Evolutionary conservation across 2,329 filamentous ascomycete species (phyloP).

Genomic region (Xenosphaeropsis pyriputrescens): DNA sequence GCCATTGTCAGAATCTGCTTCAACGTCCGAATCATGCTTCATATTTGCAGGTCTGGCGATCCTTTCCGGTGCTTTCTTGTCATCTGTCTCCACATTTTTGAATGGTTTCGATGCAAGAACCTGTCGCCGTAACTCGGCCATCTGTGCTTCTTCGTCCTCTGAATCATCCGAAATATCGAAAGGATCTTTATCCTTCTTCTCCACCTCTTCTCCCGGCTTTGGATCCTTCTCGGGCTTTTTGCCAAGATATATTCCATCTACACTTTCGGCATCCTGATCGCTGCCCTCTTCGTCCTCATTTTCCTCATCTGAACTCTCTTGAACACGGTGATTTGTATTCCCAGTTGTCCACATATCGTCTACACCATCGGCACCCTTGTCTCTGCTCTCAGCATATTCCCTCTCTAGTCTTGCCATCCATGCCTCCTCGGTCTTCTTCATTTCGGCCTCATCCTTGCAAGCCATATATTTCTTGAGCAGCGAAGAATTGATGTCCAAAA

Average conservation of each 20-base stretch:
- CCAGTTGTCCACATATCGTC: constrained; percentile 83
- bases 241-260: constrained; percentile 46
- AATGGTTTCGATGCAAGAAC: constrained; percentile 91
- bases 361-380: constrained; percentile 42
- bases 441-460: constrained; percentile 63
- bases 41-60: constrained; percentile 41
- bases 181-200: constrained; percentile 42
- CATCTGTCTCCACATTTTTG: constrained; percentile 40
- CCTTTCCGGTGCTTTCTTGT: constrained; percentile 20
- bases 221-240: constrained; percentile 27
- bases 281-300: constrained; percentile 29
- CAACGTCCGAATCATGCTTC: constrained; percentile 48
- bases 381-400: constrained; percentile 72
- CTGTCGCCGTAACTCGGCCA: constrained; percentile 81
- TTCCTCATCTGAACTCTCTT: constrained; percentile 36
- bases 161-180: constrained; percentile 68
- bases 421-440: constrained; percentile 72
- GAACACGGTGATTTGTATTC: constrained; percentile 60
- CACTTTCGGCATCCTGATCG: constrained; percentile 26
- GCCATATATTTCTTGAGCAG: constrained; percentile 74
- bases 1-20: constrained; percentile 58
- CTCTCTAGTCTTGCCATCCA: constrained; percentile 85
- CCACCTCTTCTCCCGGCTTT: constrained; percentile 25
- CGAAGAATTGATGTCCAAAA: constrained; percentile 78
- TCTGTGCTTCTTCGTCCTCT: constrained; percentile 65